These are phyloP conservation scores for Waltiozyma sp. DNA, from an alignment of 1,139 yeast genomes.

Conservation along the genomic window DNA sequence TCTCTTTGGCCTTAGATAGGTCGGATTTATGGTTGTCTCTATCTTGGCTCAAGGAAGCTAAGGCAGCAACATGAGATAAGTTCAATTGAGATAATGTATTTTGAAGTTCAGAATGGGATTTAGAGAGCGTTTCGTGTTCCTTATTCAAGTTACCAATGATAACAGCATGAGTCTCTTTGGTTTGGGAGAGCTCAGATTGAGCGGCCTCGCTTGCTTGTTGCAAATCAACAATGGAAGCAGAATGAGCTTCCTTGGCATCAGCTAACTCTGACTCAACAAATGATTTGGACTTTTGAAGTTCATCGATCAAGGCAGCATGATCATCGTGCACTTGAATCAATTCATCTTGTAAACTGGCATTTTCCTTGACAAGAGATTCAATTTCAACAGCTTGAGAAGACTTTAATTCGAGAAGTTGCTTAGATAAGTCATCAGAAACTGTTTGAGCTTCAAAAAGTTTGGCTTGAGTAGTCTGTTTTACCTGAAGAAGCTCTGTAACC, in stretches of 20 bases:
- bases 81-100: not conserved
- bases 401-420: not conserved
- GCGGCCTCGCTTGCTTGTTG: not conserved
- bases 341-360: not conserved
- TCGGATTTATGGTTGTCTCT: not conserved
- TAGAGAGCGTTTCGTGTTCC: not conserved
- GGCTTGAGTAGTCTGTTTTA: not conserved
- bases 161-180: not conserved
- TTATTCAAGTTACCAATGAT: not conserved
- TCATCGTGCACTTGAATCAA: not conserved
- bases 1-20: not conserved
- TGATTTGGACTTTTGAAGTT: not conserved
- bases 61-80: not conserved
- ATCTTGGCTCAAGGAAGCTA: not conserved
- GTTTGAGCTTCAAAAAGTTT: not conserved
- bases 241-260: not conserved
- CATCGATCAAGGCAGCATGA: not conserved
- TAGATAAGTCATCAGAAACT: not conserved
- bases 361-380: not conserved
- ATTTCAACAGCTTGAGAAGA: not conserved
- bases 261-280: not conserved
- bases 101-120: not conserved
- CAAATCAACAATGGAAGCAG: not conserved
- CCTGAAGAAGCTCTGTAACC: not conserved
- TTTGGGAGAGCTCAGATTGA: not conserved